Base-by-base conservation (phyloP, 805 yeast genomes). In the Priceomyces haplophilus region DNA sequence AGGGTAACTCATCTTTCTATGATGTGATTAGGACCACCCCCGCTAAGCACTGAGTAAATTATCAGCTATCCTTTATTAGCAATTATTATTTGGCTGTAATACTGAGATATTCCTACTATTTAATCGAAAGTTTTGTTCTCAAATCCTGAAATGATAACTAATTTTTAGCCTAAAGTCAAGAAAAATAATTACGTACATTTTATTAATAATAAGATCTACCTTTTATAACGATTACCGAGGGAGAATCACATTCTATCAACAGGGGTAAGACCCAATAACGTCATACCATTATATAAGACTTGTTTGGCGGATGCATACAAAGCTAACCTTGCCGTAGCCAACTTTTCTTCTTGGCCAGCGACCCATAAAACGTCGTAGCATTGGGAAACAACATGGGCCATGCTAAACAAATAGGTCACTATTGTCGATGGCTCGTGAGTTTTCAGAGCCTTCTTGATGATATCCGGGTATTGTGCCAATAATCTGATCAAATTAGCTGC, bases 311-410 rank as follows among this genome's bases (percentile, higher is more conserved):
- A 75, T 41, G 84, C 75, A 65, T 90, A 93, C 51, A 93, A 77
- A 3, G 98, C 97, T 66, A 91, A 75, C 69, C 98, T 85, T 23
- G 98, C 97, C 44, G 76, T 64, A 41, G 97, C 91, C 57, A 93
- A 73, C 40, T 85, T 90, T 59, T 79, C 79, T 49, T 83, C 85
- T 72, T 93, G 98, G 49, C 97, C 97, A 52, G 95, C 88, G 49
- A 93, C 98, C 95, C 99, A 88, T 61, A 93, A 75, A 40, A 87
- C 83, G 59, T 89, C 96, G 70, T 93, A 93, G 67, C 97, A 87
- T n/a, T 93, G 86, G 13, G 97, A 89, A 38, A 93, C 96, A 65
- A 83, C 85, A 64, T 93, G 99, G 11, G 97, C 81, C 56, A 93
- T 76, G 67, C 78, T 85, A 81, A 93, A 93, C 61, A 93, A 73